Base-by-base conservation (phyloP, 148 eudicot genomes). In the Rhododendron williamsianum region DNA sequence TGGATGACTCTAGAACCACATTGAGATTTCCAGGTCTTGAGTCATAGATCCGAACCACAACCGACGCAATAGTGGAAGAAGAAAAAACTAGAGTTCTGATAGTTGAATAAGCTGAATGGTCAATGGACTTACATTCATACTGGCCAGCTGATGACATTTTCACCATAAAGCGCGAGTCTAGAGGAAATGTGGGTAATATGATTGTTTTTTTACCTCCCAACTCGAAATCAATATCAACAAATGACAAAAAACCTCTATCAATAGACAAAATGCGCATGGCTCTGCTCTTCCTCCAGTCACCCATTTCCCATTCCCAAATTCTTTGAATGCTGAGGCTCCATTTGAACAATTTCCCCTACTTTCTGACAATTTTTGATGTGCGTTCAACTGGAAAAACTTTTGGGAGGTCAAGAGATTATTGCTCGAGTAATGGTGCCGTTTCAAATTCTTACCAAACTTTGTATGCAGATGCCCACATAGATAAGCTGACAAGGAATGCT, bases 261-360 rank as follows among this genome's bases (percentile, higher is more conserved):
- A 97, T 86, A 54, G 99, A 96, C 85, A 97, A 84, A 85, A 97
- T 86, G 56, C 98, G 95, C 93, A 97, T 93, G 27, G 87, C 87
- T 90, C 98, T 88, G 89, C 88, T 91, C 82, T 85, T 89, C 86
- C 97, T 94, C 99, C 99, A 96, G 77, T 96, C 99, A 77, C 98
- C 99, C 96, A 95, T 95, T 88, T 96, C 98, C 97, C 94, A 92
- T 88, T 96, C 99, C 99, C 99, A 96, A 96, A 96, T 84, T 91
- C 98, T 80, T 90, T 84, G 81, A 84, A 21, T 67, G 83, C 48
- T 19, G 87, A 78, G 56, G 84, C 85, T 72, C 77, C 87, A 86
- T 84, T 85, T 36, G 92, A 84, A 87, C 92, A 90, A 80, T 84
- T 90, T n/a, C 52, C 49, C 74, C 56, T 35, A 27, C 45, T 84